A percentile compares a stretch with the other conserved stretches of the same genome.
phyloP scores from a whole-genome alignment of 2,329 filamentous ascomycete species.

The Colletotrichum viniferum region DNA sequence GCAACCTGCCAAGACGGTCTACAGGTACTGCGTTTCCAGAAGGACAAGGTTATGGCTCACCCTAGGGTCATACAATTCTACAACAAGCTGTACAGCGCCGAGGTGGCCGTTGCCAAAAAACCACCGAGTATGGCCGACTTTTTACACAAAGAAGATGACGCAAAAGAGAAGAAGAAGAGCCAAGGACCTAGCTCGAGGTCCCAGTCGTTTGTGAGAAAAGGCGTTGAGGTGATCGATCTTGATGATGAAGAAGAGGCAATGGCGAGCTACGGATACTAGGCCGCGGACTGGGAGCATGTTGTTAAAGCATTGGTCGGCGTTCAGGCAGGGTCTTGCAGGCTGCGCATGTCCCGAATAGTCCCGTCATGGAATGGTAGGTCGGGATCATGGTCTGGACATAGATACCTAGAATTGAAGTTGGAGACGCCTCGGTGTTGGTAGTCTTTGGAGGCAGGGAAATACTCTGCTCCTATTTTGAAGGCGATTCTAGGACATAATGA shows the following conservation, averaged over 20 bases:
- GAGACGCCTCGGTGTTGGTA: neutral
- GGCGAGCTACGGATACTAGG: conserved; percentile 45
- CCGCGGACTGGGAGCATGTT: neutral
- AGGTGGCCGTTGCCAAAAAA: conserved; percentile 49
- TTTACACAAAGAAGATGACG: conserved; percentile 28
- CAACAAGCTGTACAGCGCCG: conserved; percentile 76
- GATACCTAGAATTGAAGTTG: neutral
- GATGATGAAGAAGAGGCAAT: conserved; percentile 58
- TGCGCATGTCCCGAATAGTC: neutral
- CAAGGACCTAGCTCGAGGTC: conserved; percentile 9
- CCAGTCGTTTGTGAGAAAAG: conserved; percentile 22
- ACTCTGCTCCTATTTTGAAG: conserved; percentile 1
- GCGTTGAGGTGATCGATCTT: conserved; percentile 31
- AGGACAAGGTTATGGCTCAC: conserved; percentile 92
- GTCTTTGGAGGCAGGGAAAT: neutral
- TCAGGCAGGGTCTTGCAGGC: neutral
- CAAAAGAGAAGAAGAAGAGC: conserved; percentile 30
- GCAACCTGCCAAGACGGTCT: conserved; percentile 87
- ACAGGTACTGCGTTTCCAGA: conserved; percentile 88
- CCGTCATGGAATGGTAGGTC: neutral
- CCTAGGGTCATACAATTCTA: conserved; percentile 87
- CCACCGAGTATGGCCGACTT: conserved; percentile 43
- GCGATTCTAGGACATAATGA: neutral
- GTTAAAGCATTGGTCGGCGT: conserved; percentile 2
- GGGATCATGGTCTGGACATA: conserved; percentile 1